Percentiles rank a stretch among this genome's conserved stretches.
phyloP scores from a whole-genome alignment of 2,329 filamentous ascomycete genomes.

The Fusarium pininemorale region DNA sequence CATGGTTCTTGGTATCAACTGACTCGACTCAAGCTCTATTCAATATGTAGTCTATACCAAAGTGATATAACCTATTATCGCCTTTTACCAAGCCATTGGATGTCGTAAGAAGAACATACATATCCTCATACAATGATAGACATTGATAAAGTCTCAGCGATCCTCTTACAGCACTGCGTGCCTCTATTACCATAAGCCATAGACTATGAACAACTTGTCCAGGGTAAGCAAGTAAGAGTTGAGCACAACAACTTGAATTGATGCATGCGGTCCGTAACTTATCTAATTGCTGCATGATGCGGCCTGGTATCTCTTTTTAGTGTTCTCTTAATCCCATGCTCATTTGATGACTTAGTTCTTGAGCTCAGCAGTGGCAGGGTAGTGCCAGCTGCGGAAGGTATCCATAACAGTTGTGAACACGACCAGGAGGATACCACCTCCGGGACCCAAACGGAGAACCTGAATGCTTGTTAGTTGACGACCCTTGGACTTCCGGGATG shows the following conservation, averaged over 20 bases:
- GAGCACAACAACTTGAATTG: too few species aligned
- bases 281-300: conserved; percentile 15
- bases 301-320: conserved; percentile 33
- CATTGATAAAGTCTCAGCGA: conserved; percentile 17
- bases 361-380: conserved; percentile 26
- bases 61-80: conserved; percentile 12
- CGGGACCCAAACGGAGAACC: conserved; percentile 62
- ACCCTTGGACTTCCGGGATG: neutral
- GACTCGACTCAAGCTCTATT: conserved; percentile 29
- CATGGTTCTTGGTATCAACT: neutral
- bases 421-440: conserved; percentile 77
- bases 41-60: conserved; percentile 6
- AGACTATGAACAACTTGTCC: too few species aligned
- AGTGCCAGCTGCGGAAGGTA: conserved; percentile 77
- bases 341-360: conserved; percentile 7
- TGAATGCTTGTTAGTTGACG: conserved; percentile 23
- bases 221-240: too few species aligned
- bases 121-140: conserved; percentile 2
- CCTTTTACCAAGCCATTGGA: conserved; percentile 1
- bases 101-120: conserved; percentile 4
- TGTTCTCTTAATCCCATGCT: conserved; percentile 3
- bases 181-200: neutral
- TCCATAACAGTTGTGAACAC: conserved; percentile 92
- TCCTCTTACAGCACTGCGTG: neutral
- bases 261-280: conserved; percentile 9